phyloP scores from a whole-genome alignment of 495 filamentous ascomycete genomes.

The Melanomma pulvis-pyrius region DNA sequence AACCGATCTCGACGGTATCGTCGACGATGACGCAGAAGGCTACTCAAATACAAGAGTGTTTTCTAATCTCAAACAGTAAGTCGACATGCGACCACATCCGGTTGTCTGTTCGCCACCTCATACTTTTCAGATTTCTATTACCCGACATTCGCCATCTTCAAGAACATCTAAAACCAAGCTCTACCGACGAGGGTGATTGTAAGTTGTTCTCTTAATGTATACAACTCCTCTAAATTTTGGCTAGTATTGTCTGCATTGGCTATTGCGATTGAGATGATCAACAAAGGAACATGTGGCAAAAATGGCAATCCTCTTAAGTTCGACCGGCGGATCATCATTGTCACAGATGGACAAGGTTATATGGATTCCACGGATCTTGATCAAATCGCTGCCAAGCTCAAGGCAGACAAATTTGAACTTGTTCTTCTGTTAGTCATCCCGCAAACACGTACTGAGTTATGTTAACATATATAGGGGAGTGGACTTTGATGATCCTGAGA shows the following conservation, averaged over 20 bases:
- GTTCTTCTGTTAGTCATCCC: conserved; percentile 67
- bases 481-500: conserved; percentile 93
- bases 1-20: conserved; percentile 65
- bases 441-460: background rate
- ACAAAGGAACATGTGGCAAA: conserved; percentile 38
- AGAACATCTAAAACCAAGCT: conserved; percentile 63
- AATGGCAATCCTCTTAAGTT: conserved; percentile 91
- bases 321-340: conserved; percentile 75
- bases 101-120: background rate
- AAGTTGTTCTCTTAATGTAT: conserved; percentile 29
- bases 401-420: conserved; percentile 71
- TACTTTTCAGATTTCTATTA: conserved; percentile 59
- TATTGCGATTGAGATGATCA: conserved; percentile 85
- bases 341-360: conserved; percentile 75
- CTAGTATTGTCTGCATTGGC: conserved; percentile 80
- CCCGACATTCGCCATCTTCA: conserved; percentile 66
- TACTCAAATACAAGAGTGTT: conserved; percentile 80
- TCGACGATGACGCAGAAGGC: conserved; percentile 58
- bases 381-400: conserved; percentile 70
- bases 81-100: background rate
- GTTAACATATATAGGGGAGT: conserved; percentile 62
- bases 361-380: conserved; percentile 70
- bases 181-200: conserved; percentile 76
- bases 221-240: conserved; percentile 22
- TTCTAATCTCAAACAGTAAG: conserved; percentile 65